A percentile compares a stretch with the other conserved stretches of the same genome.
These are phyloP conservation scores for Malus domestica DNA, from an alignment of 306 rosid genomes.

Conservation along the genomic window DNA sequence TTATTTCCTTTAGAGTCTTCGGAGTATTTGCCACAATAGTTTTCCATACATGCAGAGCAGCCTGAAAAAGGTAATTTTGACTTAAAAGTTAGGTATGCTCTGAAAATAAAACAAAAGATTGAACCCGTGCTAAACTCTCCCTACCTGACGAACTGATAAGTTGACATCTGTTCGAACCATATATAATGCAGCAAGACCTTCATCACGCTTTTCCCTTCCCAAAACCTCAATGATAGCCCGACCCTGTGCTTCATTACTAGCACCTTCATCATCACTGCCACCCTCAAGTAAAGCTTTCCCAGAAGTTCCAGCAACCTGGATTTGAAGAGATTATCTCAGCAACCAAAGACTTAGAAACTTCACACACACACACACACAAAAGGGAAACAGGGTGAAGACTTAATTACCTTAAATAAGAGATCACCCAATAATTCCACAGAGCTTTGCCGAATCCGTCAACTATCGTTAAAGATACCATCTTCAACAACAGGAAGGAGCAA, in stretches of 20 bases:
- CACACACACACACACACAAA: background rate
- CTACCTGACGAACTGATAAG: constrained; percentile 98
- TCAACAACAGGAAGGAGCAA: constrained; percentile 95
- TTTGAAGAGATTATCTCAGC: constrained; percentile 10
- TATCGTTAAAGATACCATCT: constrained; percentile 95
- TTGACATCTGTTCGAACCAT: constrained; percentile 97
- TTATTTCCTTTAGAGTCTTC: constrained; percentile 87
- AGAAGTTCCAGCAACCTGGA: constrained; percentile 98
- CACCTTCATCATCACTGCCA: constrained; percentile 99
- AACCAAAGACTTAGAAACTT: background rate
- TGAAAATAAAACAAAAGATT: background rate
- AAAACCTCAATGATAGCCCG: constrained; percentile 95
- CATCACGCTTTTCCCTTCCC: constrained; percentile 85
- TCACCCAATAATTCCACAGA: constrained; percentile 95
- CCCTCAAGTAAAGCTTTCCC: constrained; percentile 99
- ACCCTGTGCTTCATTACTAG: constrained; percentile 98
- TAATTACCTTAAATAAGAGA: constrained; percentile 79
- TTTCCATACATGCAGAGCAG: constrained; percentile 98
- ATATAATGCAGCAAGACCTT: constrained; percentile 88
- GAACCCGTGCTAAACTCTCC: background rate
- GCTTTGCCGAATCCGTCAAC: constrained; percentile 96
- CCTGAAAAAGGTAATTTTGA: constrained; percentile 36
- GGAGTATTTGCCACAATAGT: constrained; percentile 97
- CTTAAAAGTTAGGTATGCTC: background rate
- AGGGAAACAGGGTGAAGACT: constrained; percentile 2